Percentiles rank a stretch among this genome's conserved stretches.
Conservation (phyloP, 169 alveolate genomes). For the Eimeria nieschulzi region DNA sequence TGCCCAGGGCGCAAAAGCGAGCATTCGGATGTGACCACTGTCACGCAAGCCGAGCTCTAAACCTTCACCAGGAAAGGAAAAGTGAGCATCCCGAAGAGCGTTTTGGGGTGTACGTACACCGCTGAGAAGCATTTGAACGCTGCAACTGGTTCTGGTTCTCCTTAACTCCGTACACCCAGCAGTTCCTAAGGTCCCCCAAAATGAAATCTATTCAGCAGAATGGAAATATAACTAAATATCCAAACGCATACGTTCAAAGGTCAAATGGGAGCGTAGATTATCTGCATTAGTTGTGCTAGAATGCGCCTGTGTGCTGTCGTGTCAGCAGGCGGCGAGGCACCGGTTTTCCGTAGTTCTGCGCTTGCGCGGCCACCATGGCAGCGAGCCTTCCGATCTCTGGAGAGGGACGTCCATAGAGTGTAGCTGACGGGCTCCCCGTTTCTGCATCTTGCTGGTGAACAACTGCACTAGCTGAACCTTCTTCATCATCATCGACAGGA, state of each 20-base stretch:
- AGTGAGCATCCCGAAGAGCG: no score
- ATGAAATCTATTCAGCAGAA: no score
- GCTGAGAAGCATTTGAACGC: background rate
- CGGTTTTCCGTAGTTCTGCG: constrained; percentile 36
- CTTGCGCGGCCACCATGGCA: constrained; percentile 16
- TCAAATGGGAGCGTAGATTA: background rate
- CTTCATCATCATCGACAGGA: background rate
- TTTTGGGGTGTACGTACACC: background rate
- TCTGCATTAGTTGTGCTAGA: background rate
- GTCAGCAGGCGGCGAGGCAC: constrained; percentile 32
- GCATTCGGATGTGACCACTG: no score
- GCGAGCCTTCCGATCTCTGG: constrained; percentile 47
- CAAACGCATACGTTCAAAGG: background rate
- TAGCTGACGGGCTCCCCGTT: background rate
- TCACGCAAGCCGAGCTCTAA: no score
- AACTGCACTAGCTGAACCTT: background rate
- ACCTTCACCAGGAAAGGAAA: no score
- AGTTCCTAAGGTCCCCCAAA: no score
- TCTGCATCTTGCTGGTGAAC: background rate
- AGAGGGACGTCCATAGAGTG: constrained; percentile 8
- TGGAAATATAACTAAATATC: background rate
- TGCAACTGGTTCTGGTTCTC: background rate
- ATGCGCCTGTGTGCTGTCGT: background rate
- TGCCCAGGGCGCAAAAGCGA: no score
- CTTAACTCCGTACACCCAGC: background rate